phyloP scores from a whole-genome alignment of 75 land plant genomes.

The Sequoiadendron giganteum region DNA sequence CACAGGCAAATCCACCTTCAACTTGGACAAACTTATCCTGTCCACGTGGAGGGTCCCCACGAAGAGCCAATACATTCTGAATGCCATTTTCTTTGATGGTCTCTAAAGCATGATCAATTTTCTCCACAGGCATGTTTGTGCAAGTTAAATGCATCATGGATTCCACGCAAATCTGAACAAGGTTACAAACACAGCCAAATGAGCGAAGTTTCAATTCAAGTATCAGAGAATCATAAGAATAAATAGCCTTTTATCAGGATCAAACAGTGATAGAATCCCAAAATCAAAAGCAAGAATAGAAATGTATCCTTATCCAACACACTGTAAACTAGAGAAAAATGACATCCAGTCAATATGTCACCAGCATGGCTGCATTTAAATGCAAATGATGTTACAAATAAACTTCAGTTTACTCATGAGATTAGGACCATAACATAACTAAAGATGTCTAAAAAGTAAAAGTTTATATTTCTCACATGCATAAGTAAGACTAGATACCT shows the following conservation, averaged over 20 bases:
- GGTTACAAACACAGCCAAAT: conserved; percentile 1
- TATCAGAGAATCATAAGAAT: background rate
- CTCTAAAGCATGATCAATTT: conserved; percentile 77
- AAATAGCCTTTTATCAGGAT: background rate
- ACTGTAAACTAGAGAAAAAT: background rate
- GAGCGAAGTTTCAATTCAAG: background rate
- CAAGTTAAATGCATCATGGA: conserved; percentile 99
- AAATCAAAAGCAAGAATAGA: background rate
- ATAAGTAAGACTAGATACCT: background rate
- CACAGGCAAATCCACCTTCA: conserved; percentile 88
- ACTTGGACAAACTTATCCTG: conserved; percentile 94
- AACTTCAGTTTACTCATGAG: background rate
- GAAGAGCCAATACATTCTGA: conserved; percentile 92
- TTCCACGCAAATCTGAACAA: conserved; percentile 73
- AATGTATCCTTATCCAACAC: background rate
- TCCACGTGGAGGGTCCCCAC: conserved; percentile 96
- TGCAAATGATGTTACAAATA: background rate
- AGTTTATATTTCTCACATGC: background rate
- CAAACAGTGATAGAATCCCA: background rate
- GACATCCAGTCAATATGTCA: background rate
- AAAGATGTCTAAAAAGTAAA: background rate
- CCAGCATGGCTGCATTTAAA: background rate
- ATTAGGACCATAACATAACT: background rate
- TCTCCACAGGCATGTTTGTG: conserved; percentile 98
- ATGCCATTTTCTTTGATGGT: conserved; percentile 85